phyloP scores from a whole-genome alignment of 2,329 filamentous ascomycete genomes.

The Orbilia ellipsospora region DNA sequence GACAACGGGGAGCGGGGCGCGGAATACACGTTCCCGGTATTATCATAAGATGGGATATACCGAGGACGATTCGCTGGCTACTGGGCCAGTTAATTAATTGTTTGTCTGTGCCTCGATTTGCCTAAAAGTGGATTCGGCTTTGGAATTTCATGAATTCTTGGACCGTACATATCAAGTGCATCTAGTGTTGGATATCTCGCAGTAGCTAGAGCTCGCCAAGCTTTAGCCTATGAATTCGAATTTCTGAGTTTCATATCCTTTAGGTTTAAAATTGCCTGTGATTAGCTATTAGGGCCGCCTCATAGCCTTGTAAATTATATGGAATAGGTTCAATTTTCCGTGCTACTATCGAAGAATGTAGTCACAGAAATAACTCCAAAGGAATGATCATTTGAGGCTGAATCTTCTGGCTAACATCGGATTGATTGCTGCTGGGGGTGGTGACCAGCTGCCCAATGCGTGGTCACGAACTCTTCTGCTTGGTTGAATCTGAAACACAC shows the following conservation, averaged over 20 bases:
- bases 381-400: constrained; percentile 44
- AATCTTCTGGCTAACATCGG: constrained; percentile 31
- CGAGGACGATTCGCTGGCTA: not conserved
- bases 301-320: no score
- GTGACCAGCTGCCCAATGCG: constrained; percentile 53
- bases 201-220: constrained; percentile 1
- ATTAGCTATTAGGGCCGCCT: no score
- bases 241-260: constrained; percentile 19
- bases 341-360: not conserved
- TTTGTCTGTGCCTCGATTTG: constrained; percentile 13
- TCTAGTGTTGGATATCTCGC: not conserved
- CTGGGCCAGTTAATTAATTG: not conserved
- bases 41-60: constrained; percentile 12
- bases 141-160: not conserved
- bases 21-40: constrained; percentile 41
- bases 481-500: constrained; percentile 54
- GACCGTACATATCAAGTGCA: not conserved
- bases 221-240: not conserved
- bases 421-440: constrained; percentile 30
- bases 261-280: not conserved
- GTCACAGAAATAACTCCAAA: constrained; percentile 13
- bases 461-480: constrained; percentile 46
- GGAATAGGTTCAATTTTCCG: no score
- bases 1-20: constrained; percentile 41
- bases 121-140: constrained; percentile 5